Evolutionary conservation across 306 rosid species (phyloP), one percentile per base, ranked within the genome.

Genomic region (Vigna unguiculata): DNA sequence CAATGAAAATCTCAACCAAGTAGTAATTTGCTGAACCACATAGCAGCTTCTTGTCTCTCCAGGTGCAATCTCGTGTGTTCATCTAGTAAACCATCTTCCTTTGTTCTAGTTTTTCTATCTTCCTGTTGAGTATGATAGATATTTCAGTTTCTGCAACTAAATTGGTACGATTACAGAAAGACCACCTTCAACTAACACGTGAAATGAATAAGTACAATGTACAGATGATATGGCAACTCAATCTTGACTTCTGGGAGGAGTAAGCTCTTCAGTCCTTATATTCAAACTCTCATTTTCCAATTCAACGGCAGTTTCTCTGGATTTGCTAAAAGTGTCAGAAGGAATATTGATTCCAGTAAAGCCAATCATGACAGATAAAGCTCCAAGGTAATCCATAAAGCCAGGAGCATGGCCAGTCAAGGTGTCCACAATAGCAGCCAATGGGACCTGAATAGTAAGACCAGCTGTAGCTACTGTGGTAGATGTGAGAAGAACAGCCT

Each of bases 381-480:
- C 97, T 72, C 99, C 99, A 28, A 95, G 87, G 79, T 88, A 95
- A 85, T 92, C 87, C 87, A 91, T 80, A 58, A 82, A 59, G 71
- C 79, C 91, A 76, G 97, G 99, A 16, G 93, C 91, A 81, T 82
- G 69, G 74, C 99, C 99, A 0, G 83, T 88, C 69, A 92, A 9
- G 2, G 96, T 85, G 78, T 95, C 97, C 1, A 95, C 92, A 51
- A 95, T 28, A 21, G 99, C 99, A 1, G 97, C 99, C 87, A 95
- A 75, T 6, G 99, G 99, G 22, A 95, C 97, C 84, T 95, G 99
- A 81, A 95, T 91, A 2, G 97, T 84, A 55, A 95, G 97, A 72
- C 99, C 99, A 8, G 99, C 99, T 1, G 97, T 88, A 62, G 99
- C 99, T 28, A 95, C 96, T 0, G 99, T 95, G 20, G 99, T 91